These are phyloP conservation scores for Auricularia heimuer DNA, from an alignment of 768 basidiomycete species.

Conservation along the genomic window DNA sequence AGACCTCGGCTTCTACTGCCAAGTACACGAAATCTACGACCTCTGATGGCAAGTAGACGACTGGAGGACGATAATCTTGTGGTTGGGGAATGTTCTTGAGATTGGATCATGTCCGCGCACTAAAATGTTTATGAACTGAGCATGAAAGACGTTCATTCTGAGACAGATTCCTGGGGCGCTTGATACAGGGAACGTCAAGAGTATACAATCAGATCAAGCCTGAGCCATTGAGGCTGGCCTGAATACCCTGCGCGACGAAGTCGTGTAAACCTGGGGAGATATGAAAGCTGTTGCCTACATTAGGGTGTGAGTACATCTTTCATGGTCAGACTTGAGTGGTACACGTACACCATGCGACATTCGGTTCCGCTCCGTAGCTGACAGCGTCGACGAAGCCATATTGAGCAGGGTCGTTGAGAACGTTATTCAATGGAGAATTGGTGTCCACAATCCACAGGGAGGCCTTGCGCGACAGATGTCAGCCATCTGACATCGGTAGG, in stretches of 20 bases:
- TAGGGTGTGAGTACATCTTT: not conserved
- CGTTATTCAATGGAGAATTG: not conserved
- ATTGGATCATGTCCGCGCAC: too few species aligned
- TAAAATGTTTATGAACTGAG: too few species aligned
- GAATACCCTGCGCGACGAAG: not conserved
- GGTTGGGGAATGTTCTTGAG: too few species aligned
- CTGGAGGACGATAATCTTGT: too few species aligned
- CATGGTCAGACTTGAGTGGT: not conserved
- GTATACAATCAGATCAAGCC: not conserved
- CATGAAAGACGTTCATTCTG: too few species aligned
- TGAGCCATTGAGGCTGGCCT: not conserved
- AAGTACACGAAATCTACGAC: too few species aligned
- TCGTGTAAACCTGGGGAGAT: not conserved
- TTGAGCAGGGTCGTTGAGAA: not conserved
- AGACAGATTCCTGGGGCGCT: too few species aligned
- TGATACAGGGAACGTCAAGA: too few species aligned
- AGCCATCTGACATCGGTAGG: not conserved
- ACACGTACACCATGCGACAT: not conserved
- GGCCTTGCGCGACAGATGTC: not conserved
- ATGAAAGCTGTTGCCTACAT: not conserved
- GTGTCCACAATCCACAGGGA: not conserved
- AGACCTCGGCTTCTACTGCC: too few species aligned
- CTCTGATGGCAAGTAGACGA: too few species aligned
- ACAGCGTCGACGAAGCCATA: not conserved
- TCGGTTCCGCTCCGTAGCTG: not conserved